These are phyloP conservation scores for Pisolithus orientalis DNA, from an alignment of 768 basidiomycete genomes.

Conservation along the genomic window DNA sequence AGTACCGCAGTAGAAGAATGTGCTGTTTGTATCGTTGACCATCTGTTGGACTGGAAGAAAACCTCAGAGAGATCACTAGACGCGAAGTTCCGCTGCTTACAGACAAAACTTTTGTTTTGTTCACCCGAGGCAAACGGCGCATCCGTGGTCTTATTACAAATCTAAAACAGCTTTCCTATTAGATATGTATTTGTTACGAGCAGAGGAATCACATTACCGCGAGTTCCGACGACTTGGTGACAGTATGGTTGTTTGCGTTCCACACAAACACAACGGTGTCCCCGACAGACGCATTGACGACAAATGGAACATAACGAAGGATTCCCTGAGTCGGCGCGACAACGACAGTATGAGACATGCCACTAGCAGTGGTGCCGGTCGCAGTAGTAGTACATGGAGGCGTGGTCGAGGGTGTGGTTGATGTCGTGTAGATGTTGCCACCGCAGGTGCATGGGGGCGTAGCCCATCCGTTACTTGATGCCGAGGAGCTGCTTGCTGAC, in stretches of 20 bases:
- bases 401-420: constrained; percentile 24
- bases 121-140: constrained; percentile 47
- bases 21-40: constrained; percentile 68
- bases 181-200: too few species aligned
- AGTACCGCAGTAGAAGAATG: constrained; percentile 69
- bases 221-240: constrained; percentile 24
- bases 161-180: constrained; percentile 7
- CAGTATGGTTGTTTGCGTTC: constrained; percentile 50
- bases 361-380: constrained; percentile 28
- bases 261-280: constrained; percentile 75
- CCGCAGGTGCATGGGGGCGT: constrained; percentile 34
- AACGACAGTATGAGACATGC: constrained; percentile 67
- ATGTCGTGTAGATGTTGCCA: constrained; percentile 14
- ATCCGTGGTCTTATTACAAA: constrained; percentile 69
- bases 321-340: constrained; percentile 71
- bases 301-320: constrained; percentile 70
- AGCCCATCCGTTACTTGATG: too few species aligned
- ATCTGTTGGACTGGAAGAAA: constrained; percentile 48
- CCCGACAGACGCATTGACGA: constrained; percentile 67
- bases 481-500: too few species aligned
- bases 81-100: constrained; percentile 29
- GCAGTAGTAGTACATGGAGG: constrained; percentile 11
- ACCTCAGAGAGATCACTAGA: constrained; percentile 14
- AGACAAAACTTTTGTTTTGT: constrained; percentile 58
- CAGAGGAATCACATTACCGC: constrained; percentile 8